Evolutionary conservation across 768 basidiomycete species (phyloP).

Genomic region (Lentinus tigrinus): DNA sequence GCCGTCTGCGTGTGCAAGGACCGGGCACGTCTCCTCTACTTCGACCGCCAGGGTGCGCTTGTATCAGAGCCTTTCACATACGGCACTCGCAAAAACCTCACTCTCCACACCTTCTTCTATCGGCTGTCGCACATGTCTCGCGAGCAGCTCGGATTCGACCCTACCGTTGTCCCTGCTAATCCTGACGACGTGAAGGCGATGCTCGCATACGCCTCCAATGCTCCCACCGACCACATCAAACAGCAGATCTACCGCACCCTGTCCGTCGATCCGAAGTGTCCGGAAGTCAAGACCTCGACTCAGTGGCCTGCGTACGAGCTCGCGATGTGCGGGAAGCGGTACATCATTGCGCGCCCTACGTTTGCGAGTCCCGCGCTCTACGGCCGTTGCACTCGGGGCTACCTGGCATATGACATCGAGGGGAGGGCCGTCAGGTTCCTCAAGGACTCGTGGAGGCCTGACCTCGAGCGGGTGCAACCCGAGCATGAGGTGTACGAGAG

Average conservation of each 20-base stretch:
- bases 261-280: too few species aligned
- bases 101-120: not conserved
- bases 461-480: not conserved
- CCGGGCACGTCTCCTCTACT: not conserved
- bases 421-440: not conserved
- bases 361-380: not conserved
- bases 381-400: not conserved
- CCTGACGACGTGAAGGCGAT: too few species aligned
- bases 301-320: too few species aligned
- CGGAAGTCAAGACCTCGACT: too few species aligned
- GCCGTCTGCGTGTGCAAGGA: not conserved
- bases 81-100: not conserved
- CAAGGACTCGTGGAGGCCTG: not conserved
- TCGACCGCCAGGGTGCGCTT: not conserved
- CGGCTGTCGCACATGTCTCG: not conserved
- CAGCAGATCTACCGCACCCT: too few species aligned
- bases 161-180: not conserved
- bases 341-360: not conserved
- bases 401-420: not conserved
- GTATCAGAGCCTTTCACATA: not conserved
- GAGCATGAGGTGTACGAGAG: too few species aligned
- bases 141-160: not conserved
- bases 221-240: too few species aligned
- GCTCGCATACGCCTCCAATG: too few species aligned
- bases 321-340: too few species aligned